Conservation (phyloP, 2,329 filamentous ascomycete genomes). For the Pseudocercospora pini-densiflorae region DNA sequence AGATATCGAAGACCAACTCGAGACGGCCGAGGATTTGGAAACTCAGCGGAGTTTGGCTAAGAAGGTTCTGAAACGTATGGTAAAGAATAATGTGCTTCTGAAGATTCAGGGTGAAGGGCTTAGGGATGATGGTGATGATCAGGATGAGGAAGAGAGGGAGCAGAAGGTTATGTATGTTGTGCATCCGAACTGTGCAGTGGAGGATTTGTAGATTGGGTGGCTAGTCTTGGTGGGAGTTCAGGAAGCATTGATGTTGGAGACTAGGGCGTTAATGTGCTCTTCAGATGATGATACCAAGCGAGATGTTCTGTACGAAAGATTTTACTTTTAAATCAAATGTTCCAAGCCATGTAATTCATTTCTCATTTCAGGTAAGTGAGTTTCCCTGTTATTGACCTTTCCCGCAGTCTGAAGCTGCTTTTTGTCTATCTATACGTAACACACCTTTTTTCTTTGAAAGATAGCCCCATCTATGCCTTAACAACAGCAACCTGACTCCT, state of each 20-base stretch:
- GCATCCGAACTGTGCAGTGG: conserved; percentile 91
- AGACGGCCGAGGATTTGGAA: conserved; percentile 80
- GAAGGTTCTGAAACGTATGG: conserved; percentile 94
- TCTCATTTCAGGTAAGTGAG: too few species aligned
- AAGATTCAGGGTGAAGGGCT: conserved; percentile 80
- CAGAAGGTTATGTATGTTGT: conserved; percentile 76
- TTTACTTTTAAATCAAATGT: too few species aligned
- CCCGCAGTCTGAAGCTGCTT: neutral
- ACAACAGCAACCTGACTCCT: conserved; percentile 43
- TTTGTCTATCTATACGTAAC: too few species aligned
- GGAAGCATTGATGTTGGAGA: too few species aligned
- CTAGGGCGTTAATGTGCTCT: too few species aligned
- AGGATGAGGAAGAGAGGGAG: conserved; percentile 56
- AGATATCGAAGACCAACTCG: conserved; percentile 81
- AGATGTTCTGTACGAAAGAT: too few species aligned
- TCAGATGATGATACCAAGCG: neutral
- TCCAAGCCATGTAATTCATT: too few species aligned
- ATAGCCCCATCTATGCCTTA: conserved; percentile 37
- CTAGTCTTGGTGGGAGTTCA: neutral
- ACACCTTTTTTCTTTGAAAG: neutral
- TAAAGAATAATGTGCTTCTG: conserved; percentile 73
- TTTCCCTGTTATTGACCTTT: neutral
- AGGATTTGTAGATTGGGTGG: conserved; percentile 50
- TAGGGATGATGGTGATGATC: conserved; percentile 70
- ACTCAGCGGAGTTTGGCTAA: conserved; percentile 71